A percentile compares a stretch with the other conserved stretches of the same genome.
These are phyloP conservation scores for Xylaria sp. DNA, from an alignment of 2,329 filamentous ascomycete genomes.

Conservation along the genomic window DNA sequence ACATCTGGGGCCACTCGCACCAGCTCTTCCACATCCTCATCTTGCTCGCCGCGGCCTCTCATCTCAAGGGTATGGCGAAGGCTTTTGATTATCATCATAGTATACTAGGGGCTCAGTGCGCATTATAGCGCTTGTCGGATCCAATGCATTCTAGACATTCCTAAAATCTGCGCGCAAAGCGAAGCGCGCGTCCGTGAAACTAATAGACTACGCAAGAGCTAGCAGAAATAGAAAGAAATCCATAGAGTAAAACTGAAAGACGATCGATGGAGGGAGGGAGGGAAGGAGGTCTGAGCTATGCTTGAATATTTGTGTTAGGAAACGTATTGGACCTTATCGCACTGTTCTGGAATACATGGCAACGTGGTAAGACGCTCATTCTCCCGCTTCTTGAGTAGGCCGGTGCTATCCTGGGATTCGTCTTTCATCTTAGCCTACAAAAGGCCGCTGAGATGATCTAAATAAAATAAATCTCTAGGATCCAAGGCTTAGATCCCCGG, in stretches of 20 bases:
- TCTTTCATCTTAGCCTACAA: not conserved
- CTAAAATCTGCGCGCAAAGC: not conserved
- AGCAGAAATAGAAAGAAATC: not conserved
- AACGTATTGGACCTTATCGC: not conserved
- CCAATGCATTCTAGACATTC: not conserved
- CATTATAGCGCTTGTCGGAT: constrained; percentile 1
- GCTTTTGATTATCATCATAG: constrained; percentile 89
- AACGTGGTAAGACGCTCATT: no score
- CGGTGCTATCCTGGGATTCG: not conserved
- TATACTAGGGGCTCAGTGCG: constrained; percentile 64
- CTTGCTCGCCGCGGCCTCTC: constrained; percentile 80
- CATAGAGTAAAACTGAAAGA: not conserved
- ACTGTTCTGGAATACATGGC: not conserved
- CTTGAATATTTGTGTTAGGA: not conserved
- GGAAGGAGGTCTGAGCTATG: not conserved
- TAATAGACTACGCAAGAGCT: not conserved
- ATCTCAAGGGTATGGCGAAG: constrained; percentile 82
- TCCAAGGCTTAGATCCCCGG: no score
- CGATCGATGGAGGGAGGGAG: not conserved
- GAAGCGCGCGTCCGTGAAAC: constrained; percentile 1
- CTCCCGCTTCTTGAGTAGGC: not conserved
- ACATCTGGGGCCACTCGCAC: constrained; percentile 93
- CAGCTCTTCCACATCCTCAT: constrained; percentile 96
- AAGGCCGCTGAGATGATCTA: not conserved
- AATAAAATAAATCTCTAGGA: not conserved